phyloP scores from a whole-genome alignment of 768 basidiomycete species.

The Cubamyces sp. region DNA sequence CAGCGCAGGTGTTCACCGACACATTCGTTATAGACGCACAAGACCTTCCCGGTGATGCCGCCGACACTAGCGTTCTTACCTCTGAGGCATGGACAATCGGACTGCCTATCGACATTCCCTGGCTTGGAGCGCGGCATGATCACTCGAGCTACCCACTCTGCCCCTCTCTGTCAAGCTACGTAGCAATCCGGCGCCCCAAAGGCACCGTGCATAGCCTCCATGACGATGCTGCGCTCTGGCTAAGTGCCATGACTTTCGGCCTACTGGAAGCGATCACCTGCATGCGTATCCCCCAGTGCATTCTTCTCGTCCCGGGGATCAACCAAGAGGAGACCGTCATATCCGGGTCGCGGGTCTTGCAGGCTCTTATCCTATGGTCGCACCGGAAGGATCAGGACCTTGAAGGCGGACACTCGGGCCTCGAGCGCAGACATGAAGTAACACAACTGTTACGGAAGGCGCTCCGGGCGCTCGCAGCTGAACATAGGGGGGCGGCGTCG shows the following conservation, averaged over 20 bases:
- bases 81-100: not conserved
- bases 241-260: not conserved
- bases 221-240: not conserved
- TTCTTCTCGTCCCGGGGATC: not conserved
- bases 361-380: not conserved
- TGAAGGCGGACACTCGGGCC: not conserved
- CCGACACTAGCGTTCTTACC: not conserved
- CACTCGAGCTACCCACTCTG: slow-evolving; percentile 7
- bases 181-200: not conserved
- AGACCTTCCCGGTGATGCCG: not conserved
- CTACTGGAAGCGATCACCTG: not conserved
- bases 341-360: not conserved
- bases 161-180: not conserved
- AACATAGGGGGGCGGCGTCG: not conserved
- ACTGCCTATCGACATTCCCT: slow-evolving; percentile 1
- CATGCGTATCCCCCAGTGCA: not conserved
- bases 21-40: not conserved
- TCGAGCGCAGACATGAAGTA: not conserved
- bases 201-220: not conserved
- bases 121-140: slow-evolving; percentile 2
- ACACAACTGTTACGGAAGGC: not conserved
- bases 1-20: not conserved
- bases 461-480: not conserved
- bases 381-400: not conserved
- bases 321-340: not conserved